A percentile compares a stretch with the other conserved stretches of the same genome.
phyloP scores from a whole-genome alignment of 257 asterid species.

The Lantana camara region DNA sequence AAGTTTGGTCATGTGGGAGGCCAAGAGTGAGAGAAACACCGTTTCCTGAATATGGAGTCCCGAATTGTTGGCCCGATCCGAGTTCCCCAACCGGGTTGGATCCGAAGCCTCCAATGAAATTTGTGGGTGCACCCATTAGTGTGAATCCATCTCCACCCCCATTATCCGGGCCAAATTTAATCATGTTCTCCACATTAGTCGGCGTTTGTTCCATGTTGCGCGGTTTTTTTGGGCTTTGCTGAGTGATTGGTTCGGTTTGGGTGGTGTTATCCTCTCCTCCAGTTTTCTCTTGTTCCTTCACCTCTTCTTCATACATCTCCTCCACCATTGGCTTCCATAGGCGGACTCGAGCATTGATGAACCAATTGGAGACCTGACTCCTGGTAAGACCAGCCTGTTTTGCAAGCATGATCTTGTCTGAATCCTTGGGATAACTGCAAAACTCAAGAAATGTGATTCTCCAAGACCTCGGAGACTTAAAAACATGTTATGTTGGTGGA shows the following conservation, averaged over 20 bases:
- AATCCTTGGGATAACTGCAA: constrained; percentile 82
- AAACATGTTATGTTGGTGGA: too few species aligned
- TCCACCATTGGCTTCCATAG: constrained; percentile 99
- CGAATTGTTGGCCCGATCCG: constrained; percentile 56
- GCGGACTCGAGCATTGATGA: constrained; percentile 80
- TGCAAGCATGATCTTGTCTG: constrained; percentile 87
- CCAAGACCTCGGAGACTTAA: too few species aligned
- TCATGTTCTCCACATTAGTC: constrained; percentile 31
- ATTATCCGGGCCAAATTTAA: constrained; percentile 55
- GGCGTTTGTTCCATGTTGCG: constrained; percentile 45
- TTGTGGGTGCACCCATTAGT: constrained; percentile 61
- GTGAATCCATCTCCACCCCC: constrained; percentile 55
- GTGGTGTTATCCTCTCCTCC: constrained; percentile 45
- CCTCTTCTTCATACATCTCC: constrained; percentile 82
- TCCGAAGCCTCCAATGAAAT: constrained; percentile 74
- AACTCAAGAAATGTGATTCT: background rate
- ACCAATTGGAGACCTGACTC: constrained; percentile 97
- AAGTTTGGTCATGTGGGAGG: constrained; percentile 66
- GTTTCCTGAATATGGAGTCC: constrained; percentile 54
- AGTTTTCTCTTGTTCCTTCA: constrained; percentile 51
- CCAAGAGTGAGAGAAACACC: constrained; percentile 84
- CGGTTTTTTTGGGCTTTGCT: constrained; percentile 63
- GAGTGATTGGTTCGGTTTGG: constrained; percentile 49
- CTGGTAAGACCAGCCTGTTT: constrained; percentile 93
- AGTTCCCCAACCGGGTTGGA: constrained; percentile 61